Percentiles rank a stretch among this genome's conserved stretches.
Conservation (phyloP, 2,329 filamentous ascomycete genomes). For the Colletotrichum acutatum region DNA sequence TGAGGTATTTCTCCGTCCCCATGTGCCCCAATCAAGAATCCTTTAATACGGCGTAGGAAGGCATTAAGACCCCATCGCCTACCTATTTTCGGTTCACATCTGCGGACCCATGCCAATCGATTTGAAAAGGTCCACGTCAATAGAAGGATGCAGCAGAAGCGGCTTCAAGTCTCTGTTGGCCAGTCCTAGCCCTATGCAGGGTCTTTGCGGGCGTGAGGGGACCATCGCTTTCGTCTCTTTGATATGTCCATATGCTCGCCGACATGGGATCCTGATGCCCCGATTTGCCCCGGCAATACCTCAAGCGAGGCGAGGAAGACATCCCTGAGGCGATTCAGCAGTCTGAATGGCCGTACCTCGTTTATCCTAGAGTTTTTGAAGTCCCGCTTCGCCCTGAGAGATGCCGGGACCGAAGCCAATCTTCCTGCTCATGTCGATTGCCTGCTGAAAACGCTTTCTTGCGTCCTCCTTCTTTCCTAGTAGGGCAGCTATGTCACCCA, state of each 20-base stretch:
- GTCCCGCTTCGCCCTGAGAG: constrained; percentile 62
- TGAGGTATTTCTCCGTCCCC: background rate
- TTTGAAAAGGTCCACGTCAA: background rate
- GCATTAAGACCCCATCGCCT: background rate
- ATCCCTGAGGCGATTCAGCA: background rate
- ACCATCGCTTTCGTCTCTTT: background rate
- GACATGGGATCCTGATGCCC: background rate
- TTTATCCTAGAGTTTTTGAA: constrained; percentile 42
- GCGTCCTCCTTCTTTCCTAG: constrained; percentile 74
- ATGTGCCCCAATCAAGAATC: background rate
- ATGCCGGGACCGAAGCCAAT: constrained; percentile 64
- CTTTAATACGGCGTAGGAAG: background rate
- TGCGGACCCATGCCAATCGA: background rate
- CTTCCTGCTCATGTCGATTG: constrained; percentile 68
- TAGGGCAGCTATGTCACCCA: constrained; percentile 86
- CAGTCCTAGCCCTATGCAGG: constrained; percentile 30
- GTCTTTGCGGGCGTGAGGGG: constrained; percentile 2
- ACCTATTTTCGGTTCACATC: constrained; percentile 9
- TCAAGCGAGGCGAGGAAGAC: background rate
- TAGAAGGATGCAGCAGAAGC: background rate
- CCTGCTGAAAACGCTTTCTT: constrained; percentile 74
- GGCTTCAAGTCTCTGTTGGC: background rate
- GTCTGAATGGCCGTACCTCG: background rate
- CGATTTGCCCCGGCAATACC: background rate
- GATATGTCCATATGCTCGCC: background rate